These are phyloP conservation scores for Symbiodinium pilosum DNA, from an alignment of 73 alveolate species.

Conservation along the genomic window DNA sequence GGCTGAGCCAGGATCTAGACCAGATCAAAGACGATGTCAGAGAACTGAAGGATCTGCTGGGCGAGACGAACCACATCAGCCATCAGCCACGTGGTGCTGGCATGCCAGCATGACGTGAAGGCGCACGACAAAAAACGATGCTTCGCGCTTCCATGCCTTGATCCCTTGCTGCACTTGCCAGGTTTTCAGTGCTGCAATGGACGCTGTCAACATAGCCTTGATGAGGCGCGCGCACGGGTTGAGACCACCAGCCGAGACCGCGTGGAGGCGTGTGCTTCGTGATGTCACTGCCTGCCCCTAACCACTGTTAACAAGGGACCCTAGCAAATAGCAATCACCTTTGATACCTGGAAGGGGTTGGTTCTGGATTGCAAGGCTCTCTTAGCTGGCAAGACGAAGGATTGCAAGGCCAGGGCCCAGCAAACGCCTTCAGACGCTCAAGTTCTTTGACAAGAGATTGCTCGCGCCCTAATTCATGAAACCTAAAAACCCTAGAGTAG, in stretches of 20 bases:
- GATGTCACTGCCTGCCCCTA: too few relatives aligned
- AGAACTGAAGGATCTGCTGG: slow-evolving; percentile 70
- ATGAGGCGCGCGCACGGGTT: slow-evolving; percentile 94
- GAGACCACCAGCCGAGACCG: slow-evolving; percentile 88
- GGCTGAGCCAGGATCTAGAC: slow-evolving; percentile 57
- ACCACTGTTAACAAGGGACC: too few relatives aligned
- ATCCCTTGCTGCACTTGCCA: neutral
- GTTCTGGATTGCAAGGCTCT: too few relatives aligned
- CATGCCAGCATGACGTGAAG: slow-evolving; percentile 95
- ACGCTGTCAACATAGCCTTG: slow-evolving; percentile 88
- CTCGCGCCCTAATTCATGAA: too few relatives aligned
- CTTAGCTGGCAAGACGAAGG: too few relatives aligned
- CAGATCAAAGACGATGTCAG: slow-evolving; percentile 82
- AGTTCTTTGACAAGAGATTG: too few relatives aligned
- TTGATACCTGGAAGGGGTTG: too few relatives aligned
- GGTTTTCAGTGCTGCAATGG: slow-evolving; percentile 95
- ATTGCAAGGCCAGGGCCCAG: too few relatives aligned
- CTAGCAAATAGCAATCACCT: too few relatives aligned
- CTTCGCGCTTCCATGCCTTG: neutral
- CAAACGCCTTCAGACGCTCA: too few relatives aligned
- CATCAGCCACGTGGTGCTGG: slow-evolving; percentile 92
- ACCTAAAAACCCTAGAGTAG: too few relatives aligned
- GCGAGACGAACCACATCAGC: slow-evolving; percentile 87
- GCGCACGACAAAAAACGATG: neutral
- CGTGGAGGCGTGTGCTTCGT: too few relatives aligned